Evolutionary conservation across 1,284 basidiomycete species (phyloP).

Genomic region (Blastosporella zonata): DNA sequence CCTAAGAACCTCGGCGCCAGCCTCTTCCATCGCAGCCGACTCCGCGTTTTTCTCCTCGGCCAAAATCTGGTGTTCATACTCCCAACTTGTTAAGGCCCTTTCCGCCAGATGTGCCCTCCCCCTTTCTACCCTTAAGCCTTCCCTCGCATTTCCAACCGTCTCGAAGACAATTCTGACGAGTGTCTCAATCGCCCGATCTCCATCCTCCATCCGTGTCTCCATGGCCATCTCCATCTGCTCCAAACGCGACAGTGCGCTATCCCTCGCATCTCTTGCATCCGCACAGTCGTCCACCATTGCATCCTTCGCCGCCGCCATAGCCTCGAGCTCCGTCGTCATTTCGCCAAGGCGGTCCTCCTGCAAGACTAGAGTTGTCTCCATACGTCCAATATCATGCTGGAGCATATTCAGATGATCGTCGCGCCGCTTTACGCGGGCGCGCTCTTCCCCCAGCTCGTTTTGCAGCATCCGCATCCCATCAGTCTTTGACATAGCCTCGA

Average conservation of each 20-base stretch:
- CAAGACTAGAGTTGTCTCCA: constrained; percentile 67
- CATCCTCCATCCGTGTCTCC: constrained; percentile 33
- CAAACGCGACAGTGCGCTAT: constrained; percentile 51
- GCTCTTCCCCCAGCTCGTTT: constrained; percentile 62
- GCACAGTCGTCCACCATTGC: constrained; percentile 81
- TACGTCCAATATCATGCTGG: constrained; percentile 68
- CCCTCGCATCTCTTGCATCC: constrained; percentile 64
- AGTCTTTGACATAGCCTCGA: constrained; percentile 55
- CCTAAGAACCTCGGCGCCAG: constrained; percentile 10
- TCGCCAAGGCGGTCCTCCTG: constrained; percentile 71
- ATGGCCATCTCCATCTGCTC: constrained; percentile 56
- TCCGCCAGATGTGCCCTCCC: constrained; percentile 7
- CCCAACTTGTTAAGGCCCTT: constrained; percentile 15
- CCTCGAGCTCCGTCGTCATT: constrained; percentile 65
- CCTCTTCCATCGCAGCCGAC: background rate
- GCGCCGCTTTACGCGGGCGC: constrained; percentile 54
- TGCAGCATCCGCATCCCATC: constrained; percentile 54
- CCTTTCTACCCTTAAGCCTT: constrained; percentile 19
- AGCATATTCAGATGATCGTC: constrained; percentile 71
- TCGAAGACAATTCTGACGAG: constrained; percentile 36
- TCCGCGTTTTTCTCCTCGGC: constrained; percentile 3
- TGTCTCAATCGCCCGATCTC: constrained; percentile 29
- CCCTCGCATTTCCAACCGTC: constrained; percentile 26
- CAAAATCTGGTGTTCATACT: constrained; percentile 7
- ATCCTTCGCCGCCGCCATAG: constrained; percentile 58